Evolutionary conservation across 805 yeast species (phyloP), one percentile per base, ranked within the genome.

Genomic region (Saccharomyces kudriavzevii): DNA sequence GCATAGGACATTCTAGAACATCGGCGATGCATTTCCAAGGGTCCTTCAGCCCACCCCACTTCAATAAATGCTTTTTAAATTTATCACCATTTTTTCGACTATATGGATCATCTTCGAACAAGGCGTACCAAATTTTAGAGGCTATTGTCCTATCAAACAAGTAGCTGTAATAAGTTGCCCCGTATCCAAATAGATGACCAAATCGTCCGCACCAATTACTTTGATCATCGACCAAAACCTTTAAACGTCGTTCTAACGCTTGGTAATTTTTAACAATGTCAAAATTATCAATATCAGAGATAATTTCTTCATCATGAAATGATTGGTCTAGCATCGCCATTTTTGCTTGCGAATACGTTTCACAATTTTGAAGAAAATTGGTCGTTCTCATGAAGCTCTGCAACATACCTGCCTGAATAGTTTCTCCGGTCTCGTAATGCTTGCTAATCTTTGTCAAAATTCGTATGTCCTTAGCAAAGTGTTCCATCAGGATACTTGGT

Each of bases 401-500:
- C n/a, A 87, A 69, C 20, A 83, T 60, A 13, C 73, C 68, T 45
- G 64, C 58, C 1, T 88, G 81, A 28, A 88, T 72, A 2, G 79
- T 79, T 57, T 81, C 81, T 31, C 82, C 85, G 0, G 96, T 87
- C 17, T 60, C 53, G 58, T 71, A 70, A 68, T 91, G 96, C 48
- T 77, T 74, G 1, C 96, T 96, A 60, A 87, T 87, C 27, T 80
- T 71, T 49, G 79, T 73, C 46, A 94, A 70, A 0, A 94, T 96
- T 46, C 90, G 74, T 9, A 85, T 82, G 65, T 88, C 92, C 48
- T 83, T 81, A 24, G 96, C 91, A 71, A 94, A 94, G 60, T 83
- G 85, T 67, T 94, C 99, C 96, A 91, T 92, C 52, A 94, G 69
- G n/a, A 94, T 92, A 13, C 97, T 89, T 1, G 99, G 99, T 47